phyloP scores from a whole-genome alignment of 805 yeast genomes.

The Yamadazyma paraphyllophila region DNA sequence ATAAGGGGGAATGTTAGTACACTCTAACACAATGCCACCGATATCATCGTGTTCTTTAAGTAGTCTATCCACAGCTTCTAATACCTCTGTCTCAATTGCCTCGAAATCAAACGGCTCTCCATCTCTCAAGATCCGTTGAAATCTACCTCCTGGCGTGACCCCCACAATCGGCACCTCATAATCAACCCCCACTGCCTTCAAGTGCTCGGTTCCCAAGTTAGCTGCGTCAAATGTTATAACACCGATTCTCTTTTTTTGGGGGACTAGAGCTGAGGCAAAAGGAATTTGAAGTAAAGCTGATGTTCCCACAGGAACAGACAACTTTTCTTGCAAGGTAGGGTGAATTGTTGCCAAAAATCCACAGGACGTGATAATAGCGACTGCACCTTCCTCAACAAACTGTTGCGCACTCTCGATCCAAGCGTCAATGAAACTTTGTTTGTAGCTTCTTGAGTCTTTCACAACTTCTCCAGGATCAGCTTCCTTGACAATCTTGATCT shows the following conservation, averaged over 20 bases:
- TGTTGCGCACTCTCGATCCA: conserved; percentile 24
- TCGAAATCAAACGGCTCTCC: conserved; percentile 24
- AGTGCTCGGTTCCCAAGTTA: conserved; percentile 23
- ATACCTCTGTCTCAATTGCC: conserved; percentile 16
- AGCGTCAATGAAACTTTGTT: conserved; percentile 22
- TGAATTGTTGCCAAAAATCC: conserved; percentile 34
- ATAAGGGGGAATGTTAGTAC: conserved; percentile 36
- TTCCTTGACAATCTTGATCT: conserved; percentile 5
- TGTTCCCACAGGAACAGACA: conserved; percentile 30
- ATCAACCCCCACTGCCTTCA: conserved; percentile 27
- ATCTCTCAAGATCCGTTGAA: conserved; percentile 14
- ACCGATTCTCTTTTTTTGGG: conserved; percentile 21
- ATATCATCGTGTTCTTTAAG: conserved; percentile 9
- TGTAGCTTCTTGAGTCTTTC: conserved; percentile 12
- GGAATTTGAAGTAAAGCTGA: conserved; percentile 30
- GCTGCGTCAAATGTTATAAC: conserved; percentile 29
- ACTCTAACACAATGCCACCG: conserved; percentile 30
- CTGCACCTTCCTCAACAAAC: conserved; percentile 27
- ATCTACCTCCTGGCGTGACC: conserved; percentile 7
- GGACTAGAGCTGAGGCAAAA: conserved; percentile 17
- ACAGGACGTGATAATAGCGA: conserved; percentile 33
- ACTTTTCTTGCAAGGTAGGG: conserved; percentile 17
- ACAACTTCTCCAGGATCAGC: conserved; percentile 8
- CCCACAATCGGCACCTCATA: conserved; percentile 17
- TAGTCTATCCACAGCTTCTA: conserved; percentile 13